Evolutionary conservation across 2,329 filamentous ascomycete species (phyloP), one percentile per base, ranked within the genome.

Genomic region (Leptographium procerum): DNA sequence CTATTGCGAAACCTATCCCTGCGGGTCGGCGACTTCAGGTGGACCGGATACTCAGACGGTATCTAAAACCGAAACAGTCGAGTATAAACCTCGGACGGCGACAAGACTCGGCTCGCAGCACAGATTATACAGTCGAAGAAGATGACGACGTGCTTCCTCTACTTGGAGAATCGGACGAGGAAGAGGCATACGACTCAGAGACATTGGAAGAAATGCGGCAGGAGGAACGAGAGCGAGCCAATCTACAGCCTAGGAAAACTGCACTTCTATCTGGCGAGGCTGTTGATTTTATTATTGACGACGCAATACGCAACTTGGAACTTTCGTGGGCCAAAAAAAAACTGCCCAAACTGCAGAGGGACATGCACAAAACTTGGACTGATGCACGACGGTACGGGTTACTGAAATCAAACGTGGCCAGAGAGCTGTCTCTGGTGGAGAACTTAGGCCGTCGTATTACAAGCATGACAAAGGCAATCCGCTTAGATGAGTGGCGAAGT

Each of bases 341-440:
- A 62, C 73, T 82, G 8, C 79, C 82, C 0, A 80, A 74, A 56
- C 72, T 81, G 16, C 72, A 82, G 58, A 68, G 68, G 6, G 83
- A 77, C 59, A 87, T 86, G 0, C 78, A 81, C 65, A 69, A 67
- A 4, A 63, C 87, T 2, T 95, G 89, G 89, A 71, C 68, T 4
- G 63, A 75, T 45, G 81, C 81, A 33, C 80, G 76, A 55, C 73
- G 72, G 11, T 67, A 69, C 48, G 70, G 71, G 65, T 69, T 67
- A 63, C 71, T 72, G 34, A 69, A 70, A 14, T 58, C 61, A 1
- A 71, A 78, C 29, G 77, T 85, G 22, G 67, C 72, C 1, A 63
- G 65, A 9, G 74, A 79, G n/a, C 71, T 72, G 11, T 66, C 65
- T 7, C 66, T 72, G 5, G 73, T 82, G 11, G 67, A 71, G 4